Percentiles rank a stretch among this genome's conserved stretches.
phyloP scores from a whole-genome alignment of 2,329 filamentous ascomycete genomes.

The Acarospora socialis region DNA sequence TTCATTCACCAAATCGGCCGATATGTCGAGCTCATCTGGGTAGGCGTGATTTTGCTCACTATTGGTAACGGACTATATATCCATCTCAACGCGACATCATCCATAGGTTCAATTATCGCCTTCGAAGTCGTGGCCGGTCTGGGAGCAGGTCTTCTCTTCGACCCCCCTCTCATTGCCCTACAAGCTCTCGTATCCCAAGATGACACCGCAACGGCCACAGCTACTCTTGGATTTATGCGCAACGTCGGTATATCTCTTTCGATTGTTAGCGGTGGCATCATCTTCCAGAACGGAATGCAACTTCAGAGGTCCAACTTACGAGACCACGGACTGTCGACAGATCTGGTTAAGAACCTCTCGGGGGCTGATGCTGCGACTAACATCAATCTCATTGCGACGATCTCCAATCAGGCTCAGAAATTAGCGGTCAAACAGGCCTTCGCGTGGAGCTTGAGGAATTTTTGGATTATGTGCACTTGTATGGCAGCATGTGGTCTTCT shows the following conservation, averaged over 20 bases:
- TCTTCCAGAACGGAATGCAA: slow-evolving; percentile 64
- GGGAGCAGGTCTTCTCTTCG: slow-evolving; percentile 39
- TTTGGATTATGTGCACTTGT: slow-evolving; percentile 35
- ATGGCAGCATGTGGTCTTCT: slow-evolving; percentile 28
- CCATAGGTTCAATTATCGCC: slow-evolving; percentile 29
- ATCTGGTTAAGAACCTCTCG: slow-evolving; percentile 38
- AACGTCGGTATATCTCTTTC: slow-evolving; percentile 54
- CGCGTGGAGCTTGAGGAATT: slow-evolving; percentile 34
- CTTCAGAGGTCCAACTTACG: slow-evolving; percentile 36
- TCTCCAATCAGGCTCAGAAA: slow-evolving; percentile 24
- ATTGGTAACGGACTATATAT: slow-evolving; percentile 37
- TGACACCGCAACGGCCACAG: slow-evolving; percentile 37
- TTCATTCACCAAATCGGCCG: slow-evolving; percentile 37
- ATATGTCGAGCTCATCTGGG: slow-evolving; percentile 33
- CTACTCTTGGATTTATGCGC: slow-evolving; percentile 42
- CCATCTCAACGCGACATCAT: slow-evolving; percentile 23
- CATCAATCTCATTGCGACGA: slow-evolving; percentile 39
- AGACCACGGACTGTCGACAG: slow-evolving; percentile 34
- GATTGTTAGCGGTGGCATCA: slow-evolving; percentile 60
- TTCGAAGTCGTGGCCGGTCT: slow-evolving; percentile 37
- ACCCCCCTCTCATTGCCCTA: slow-evolving; percentile 40
- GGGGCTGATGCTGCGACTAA: slow-evolving; percentile 48
- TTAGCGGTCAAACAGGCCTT: slow-evolving; percentile 25
- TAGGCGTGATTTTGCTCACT: slow-evolving; percentile 28
- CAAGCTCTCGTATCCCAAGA: slow-evolving; percentile 37